Conservation (phyloP, 768 basidiomycete genomes). For the Termitomyces sp. region DNA sequence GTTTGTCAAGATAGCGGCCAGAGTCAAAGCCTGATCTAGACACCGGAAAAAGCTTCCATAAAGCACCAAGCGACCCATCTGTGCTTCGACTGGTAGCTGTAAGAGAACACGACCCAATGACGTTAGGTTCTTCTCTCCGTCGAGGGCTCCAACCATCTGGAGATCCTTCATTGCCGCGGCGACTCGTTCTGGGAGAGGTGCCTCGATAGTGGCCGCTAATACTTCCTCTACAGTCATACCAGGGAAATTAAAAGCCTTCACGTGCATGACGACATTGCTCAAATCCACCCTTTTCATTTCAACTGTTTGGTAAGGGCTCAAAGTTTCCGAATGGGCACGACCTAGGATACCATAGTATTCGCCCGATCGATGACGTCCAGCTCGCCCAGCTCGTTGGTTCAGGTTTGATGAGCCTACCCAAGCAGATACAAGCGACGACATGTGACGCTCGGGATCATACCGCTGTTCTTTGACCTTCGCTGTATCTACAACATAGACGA, state of each 20-base stretch:
- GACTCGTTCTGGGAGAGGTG: constrained; percentile 76
- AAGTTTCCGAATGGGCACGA: constrained; percentile 48
- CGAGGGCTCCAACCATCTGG: constrained; percentile 85
- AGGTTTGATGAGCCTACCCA: constrained; percentile 91
- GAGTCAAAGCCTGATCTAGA: constrained; percentile 79
- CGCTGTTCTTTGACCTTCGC: constrained; percentile 85
- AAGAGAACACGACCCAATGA: constrained; percentile 86
- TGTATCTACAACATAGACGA: constrained; percentile 91
- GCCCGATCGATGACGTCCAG: constrained; percentile 86
- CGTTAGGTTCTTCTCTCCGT: constrained; percentile 71
- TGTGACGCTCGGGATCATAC: constrained; percentile 85
- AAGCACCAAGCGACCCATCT: constrained; percentile 85
- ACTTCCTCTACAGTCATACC: constrained; percentile 86
- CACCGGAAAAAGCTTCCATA: constrained; percentile 94
- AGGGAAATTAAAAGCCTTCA: constrained; percentile 90
- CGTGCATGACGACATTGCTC: constrained; percentile 93
- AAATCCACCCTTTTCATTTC: constrained; percentile 94
- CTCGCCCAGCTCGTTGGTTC: constrained; percentile 89
- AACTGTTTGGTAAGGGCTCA: constrained; percentile 82
- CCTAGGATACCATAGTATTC: constrained; percentile 88
- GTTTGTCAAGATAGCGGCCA: constrained; percentile 88
- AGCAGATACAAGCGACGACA: constrained; percentile 85
- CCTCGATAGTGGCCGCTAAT: constrained; percentile 80
- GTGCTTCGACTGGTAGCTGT: constrained; percentile 85
- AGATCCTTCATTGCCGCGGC: constrained; percentile 75